Evolutionary conservation across 768 basidiomycete species (phyloP), one percentile per base, ranked within the genome.

Genomic region (Tubosaeta sp.): DNA sequence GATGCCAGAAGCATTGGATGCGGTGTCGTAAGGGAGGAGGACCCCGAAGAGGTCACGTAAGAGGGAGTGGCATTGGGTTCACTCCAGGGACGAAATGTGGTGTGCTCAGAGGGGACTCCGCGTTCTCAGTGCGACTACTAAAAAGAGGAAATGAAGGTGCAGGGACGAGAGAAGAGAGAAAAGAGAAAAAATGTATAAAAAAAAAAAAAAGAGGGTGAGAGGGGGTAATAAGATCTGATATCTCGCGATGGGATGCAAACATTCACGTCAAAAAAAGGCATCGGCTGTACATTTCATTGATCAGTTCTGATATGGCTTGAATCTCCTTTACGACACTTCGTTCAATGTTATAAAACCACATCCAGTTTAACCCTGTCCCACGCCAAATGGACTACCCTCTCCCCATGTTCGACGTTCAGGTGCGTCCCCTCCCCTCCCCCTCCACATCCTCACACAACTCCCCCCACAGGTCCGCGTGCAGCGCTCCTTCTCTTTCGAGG

Each of bases 401-500:
- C 47, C 34, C 41, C 46, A 16, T 52, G 42, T 68, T 67, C 46
- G 56, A 63, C 49, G 61, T 68, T 1, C 56, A 61, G 48, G 67
- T 61, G 19, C 19, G 51, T 50, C 13, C 14, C 17, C 31, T 34
- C 22, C 14, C 32, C 42, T 11, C 38, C 43, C 16, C 19, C 4
- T 16, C 49, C 25, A 6, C 22, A 2, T 25, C 29, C 19, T 16
- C n/a, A 0, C 35, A 6, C 14, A 37, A 17, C 19, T 8, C 6
- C 10, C 3, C 13, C 17, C n/a, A 22, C 34, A 69, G 67, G 57
- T 69, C 43, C 66, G 57, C 3, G 66, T 67, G 0, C 68, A 64
- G 27, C 67, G 67, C 12, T 56, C 67, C 35, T 69, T 69, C 37
- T 60, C 67, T 1, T 69, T 71, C 45, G 68, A 69, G 45, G 69